Evolutionary conservation across 805 yeast species (phyloP), one percentile per base, ranked within the genome.

Genomic region (Yarrowia sp.): DNA sequence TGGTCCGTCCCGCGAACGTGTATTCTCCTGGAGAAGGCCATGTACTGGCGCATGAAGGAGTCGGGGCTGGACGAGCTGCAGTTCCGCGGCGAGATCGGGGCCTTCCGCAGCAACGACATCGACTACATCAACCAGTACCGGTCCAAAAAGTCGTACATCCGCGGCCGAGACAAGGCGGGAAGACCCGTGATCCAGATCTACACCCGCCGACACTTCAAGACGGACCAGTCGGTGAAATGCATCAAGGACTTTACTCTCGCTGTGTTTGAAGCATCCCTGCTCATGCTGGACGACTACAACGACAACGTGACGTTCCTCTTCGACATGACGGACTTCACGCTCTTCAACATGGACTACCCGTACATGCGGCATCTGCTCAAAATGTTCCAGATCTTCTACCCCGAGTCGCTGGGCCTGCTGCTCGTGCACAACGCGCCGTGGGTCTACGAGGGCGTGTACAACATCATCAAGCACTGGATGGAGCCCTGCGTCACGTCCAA

Each of bases 121-220:
- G 56, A 85, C 87, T 62, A 81, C 88, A 72, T 90, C 92, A n/a
- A 55, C 38, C 47, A 55, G 47, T 55, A 55, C 61, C 46, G 47
- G 35, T 55, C 61, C 21, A 75, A 83, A 56, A 97, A 92, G 67
- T 97, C 97, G 64, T 93, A 91, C 78, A 94, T 94, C 75, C 97
- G 93, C 78, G 92, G 94, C 78, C 89, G 92, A 32, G 99, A 93
- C 75, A 89, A 81, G 70, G 99, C 94, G 66, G 99, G 99, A 55
- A 87, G 99, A 72, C 99, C 99, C 3, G 87, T 91, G 16, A 51
- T 51, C 5, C 58, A 51, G 24, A 51, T 51, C 29, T 51, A 33
- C 42, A 35, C 58, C 22, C 79, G 83, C 66, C 77, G 81, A 66
- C 96, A 89, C 70, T 76, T 75, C 66, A 73, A 86, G 1, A 71